Evolutionary conservation across 225 moss, liverwort and hornwort genomes (phyloP).

Genomic region (Lunularia cruciata): DNA sequence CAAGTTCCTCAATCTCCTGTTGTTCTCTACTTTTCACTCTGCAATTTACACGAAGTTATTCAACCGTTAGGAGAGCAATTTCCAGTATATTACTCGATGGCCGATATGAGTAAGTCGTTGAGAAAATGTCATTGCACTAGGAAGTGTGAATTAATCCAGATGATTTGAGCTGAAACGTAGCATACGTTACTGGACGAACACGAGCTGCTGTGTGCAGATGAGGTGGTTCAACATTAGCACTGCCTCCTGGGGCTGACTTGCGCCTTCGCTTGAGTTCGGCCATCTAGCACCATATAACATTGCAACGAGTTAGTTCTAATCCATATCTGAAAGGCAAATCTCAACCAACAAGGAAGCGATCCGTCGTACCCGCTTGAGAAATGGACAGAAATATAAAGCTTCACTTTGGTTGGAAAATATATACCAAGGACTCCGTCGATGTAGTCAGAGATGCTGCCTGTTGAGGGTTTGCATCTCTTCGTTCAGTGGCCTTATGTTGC

Average conservation of each 20-base stretch:
- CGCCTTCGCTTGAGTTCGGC: conserved; percentile 52
- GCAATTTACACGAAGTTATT: too few species aligned
- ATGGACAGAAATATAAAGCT: too few species aligned
- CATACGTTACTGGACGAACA: conserved; percentile 63
- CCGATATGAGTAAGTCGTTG: too few species aligned
- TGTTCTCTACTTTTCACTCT: conserved; percentile 80
- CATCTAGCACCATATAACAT: conserved; percentile 32
- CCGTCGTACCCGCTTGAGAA: too few species aligned
- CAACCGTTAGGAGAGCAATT: too few species aligned
- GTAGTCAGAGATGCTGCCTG: conserved; percentile 23
- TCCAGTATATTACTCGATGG: too few species aligned
- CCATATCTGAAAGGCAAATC: too few species aligned
- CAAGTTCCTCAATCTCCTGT: conserved; percentile 80
- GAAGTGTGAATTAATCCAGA: too few species aligned
- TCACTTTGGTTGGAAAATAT: not conserved
- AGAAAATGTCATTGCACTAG: too few species aligned
- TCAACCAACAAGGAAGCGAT: too few species aligned
- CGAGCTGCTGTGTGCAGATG: conserved; percentile 78
- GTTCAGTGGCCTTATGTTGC: conserved; percentile 57
- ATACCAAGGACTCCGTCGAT: conserved; percentile 33
- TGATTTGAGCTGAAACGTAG: not conserved
- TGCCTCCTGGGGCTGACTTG: conserved; percentile 59
- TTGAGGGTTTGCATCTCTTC: conserved; percentile 10
- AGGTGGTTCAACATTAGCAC: conserved; percentile 45
- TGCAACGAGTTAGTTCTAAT: not conserved